Conservation (phyloP, 1,139 yeast species). For the Geotrichum fermentans region DNA sequence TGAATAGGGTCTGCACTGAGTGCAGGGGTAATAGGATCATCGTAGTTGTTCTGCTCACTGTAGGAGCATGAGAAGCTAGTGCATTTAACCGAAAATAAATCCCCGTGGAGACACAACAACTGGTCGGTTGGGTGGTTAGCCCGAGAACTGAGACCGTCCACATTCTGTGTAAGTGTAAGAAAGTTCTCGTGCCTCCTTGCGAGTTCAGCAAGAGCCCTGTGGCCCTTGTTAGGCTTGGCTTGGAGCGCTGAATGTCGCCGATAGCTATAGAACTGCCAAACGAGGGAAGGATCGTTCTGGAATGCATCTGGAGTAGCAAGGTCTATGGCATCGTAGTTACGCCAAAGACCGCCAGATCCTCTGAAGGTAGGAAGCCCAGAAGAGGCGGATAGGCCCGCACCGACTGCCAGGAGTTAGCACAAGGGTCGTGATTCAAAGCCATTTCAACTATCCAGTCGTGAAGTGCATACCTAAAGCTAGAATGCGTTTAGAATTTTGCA, state of each 20-base stretch:
- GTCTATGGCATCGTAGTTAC: conserved; percentile 71
- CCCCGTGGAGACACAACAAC: conserved; percentile 72
- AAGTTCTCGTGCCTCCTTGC: conserved; percentile 40
- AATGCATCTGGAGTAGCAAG: conserved; percentile 90
- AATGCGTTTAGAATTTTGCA: conserved; percentile 50
- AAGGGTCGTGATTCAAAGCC: too few relatives aligned
- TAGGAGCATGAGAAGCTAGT: conserved; percentile 71
- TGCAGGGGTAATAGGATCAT: conserved; percentile 60
- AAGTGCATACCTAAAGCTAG: conserved; percentile 56
- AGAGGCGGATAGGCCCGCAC: conserved; percentile 77
- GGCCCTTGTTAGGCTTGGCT: conserved; percentile 72
- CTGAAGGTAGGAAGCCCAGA: conserved; percentile 75
- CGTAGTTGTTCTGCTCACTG: conserved; percentile 48
- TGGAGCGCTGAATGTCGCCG: conserved; percentile 59
- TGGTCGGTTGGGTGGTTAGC: conserved; percentile 54
- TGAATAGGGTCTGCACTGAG: conserved; percentile 33
- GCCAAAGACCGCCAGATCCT: conserved; percentile 74
- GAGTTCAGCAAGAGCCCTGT: conserved; percentile 59
- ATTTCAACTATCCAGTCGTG: too few relatives aligned
- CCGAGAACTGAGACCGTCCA: conserved; percentile 66
- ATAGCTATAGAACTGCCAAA: conserved; percentile 83
- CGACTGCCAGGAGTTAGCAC: conserved; percentile 41
- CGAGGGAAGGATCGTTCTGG: conserved; percentile 72
- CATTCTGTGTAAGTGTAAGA: conserved; percentile 74
- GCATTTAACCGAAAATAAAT: conserved; percentile 65